Evolutionary conservation across 768 basidiomycete species (phyloP).

Genomic region (Kwoniella sp.): DNA sequence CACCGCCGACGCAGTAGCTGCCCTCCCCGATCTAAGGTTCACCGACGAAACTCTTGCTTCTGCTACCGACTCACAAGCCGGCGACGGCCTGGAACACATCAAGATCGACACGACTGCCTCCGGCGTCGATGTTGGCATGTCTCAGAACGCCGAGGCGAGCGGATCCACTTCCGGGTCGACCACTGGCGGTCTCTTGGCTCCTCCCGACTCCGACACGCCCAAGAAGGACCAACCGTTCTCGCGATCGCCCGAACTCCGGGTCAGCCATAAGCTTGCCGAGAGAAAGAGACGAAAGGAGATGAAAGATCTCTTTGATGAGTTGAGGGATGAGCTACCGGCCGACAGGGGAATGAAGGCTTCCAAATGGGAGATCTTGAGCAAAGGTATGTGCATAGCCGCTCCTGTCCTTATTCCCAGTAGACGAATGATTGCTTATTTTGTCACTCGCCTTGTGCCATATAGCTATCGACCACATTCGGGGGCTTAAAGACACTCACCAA

Average conservation of each 20-base stretch:
- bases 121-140: not conserved
- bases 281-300: conserved; percentile 96
- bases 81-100: conserved; percentile 6
- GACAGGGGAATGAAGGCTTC: conserved; percentile 94
- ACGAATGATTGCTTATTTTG: not conserved
- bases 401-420: too few species aligned
- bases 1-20: conserved; percentile 3
- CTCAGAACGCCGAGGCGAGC: not conserved
- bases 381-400: conserved; percentile 64
- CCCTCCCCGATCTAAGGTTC: conserved; percentile 20
- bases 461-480: conserved; percentile 85
- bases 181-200: conserved; percentile 13
- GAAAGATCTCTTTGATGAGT: conserved; percentile 97
- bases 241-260: conserved; percentile 87
- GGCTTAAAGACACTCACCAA: conserved; percentile 74
- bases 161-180: not conserved
- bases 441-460: too few species aligned
- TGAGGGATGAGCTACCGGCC: conserved; percentile 87
- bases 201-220: conserved; percentile 55
- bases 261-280: conserved; percentile 96
- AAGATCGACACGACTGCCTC: not conserved
- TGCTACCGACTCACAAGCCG: conserved; percentile 24
- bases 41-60: conserved; percentile 33
- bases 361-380: conserved; percentile 98
- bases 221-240: conserved; percentile 73